phyloP scores from a whole-genome alignment of 2,329 filamentous ascomycete species.

The Xylaria sp. region DNA sequence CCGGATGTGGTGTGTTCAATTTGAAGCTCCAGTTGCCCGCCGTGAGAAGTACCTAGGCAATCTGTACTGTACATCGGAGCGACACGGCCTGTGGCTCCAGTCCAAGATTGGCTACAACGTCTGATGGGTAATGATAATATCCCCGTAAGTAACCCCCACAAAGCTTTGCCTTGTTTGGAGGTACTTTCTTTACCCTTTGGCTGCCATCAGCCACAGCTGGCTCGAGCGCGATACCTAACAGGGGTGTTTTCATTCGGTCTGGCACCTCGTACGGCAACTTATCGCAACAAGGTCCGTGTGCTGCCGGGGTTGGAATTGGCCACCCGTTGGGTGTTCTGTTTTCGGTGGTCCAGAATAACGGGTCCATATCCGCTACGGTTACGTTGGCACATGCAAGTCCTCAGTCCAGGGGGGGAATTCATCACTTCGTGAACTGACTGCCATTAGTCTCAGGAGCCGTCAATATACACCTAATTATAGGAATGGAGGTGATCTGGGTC shows the following conservation, averaged over 20 bases:
- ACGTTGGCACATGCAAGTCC: conserved; percentile 22
- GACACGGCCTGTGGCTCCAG: background rate
- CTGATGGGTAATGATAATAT: too few relatives aligned
- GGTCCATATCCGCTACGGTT: conserved; percentile 15
- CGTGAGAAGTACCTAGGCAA: too few relatives aligned
- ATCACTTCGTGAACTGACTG: conserved; percentile 13
- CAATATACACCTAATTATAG: background rate
- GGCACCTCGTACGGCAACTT: too few relatives aligned
- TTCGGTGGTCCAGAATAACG: conserved; percentile 12
- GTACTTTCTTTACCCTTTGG: too few relatives aligned
- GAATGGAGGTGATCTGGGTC: background rate
- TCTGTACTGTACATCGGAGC: background rate
- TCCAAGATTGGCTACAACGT: background rate
- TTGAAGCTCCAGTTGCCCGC: too few relatives aligned
- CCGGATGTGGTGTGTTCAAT: too few relatives aligned
- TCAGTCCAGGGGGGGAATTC: conserved; percentile 12
- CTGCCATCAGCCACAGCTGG: too few relatives aligned
- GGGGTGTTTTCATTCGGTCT: background rate
- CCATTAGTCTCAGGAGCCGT: background rate
- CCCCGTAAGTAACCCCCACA: too few relatives aligned
- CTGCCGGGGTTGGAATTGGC: conserved; percentile 23
- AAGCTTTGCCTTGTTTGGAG: too few relatives aligned
- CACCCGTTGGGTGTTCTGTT: conserved; percentile 14
- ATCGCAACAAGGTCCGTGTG: conserved; percentile 23
- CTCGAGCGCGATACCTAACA: background rate